Conservation (phyloP, 495 filamentous ascomycete species). For the Penicillium salamii region DNA sequence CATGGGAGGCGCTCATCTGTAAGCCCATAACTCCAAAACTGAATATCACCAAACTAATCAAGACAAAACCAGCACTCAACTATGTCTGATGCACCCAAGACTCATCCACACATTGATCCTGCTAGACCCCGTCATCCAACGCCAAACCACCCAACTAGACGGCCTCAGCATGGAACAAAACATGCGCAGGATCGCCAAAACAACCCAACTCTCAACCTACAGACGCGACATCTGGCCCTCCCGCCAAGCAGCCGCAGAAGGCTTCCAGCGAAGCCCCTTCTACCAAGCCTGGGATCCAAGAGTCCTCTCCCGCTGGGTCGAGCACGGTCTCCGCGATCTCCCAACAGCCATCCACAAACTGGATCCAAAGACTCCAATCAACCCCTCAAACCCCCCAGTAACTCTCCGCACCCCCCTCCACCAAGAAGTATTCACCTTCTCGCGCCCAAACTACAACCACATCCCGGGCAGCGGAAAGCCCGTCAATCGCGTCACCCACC, state of each 20-base stretch:
- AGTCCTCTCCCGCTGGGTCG: conserved; percentile 62
- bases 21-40: conserved; percentile 10
- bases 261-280: conserved; percentile 61
- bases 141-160: conserved; percentile 43
- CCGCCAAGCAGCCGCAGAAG: conserved; percentile 54
- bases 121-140: conserved; percentile 76
- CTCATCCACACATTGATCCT: conserved; percentile 74
- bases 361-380: conserved; percentile 15
- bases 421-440: conserved; percentile 62
- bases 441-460: conserved; percentile 51
- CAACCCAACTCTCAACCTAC: conserved; percentile 54
- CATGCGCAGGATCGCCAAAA: conserved; percentile 31
- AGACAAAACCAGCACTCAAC: conserved; percentile 36
- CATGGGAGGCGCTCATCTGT: conserved; percentile 73
- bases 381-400: conserved; percentile 41
- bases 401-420: conserved; percentile 59
- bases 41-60: neutral
- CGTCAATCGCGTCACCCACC: conserved; percentile 43
- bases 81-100: conserved; percentile 76
- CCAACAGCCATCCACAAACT: conserved; percentile 58
- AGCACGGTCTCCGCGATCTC: conserved; percentile 62
- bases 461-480: conserved; percentile 30
- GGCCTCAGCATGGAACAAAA: conserved; percentile 18
- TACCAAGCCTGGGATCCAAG: conserved; percentile 74
- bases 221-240: conserved; percentile 73